Percentiles rank a stretch among this genome's conserved stretches.
Evolutionary conservation across 2,329 filamentous ascomycete genomes (phyloP).

Genomic region (Hymenotorrendiella dingleyae): DNA sequence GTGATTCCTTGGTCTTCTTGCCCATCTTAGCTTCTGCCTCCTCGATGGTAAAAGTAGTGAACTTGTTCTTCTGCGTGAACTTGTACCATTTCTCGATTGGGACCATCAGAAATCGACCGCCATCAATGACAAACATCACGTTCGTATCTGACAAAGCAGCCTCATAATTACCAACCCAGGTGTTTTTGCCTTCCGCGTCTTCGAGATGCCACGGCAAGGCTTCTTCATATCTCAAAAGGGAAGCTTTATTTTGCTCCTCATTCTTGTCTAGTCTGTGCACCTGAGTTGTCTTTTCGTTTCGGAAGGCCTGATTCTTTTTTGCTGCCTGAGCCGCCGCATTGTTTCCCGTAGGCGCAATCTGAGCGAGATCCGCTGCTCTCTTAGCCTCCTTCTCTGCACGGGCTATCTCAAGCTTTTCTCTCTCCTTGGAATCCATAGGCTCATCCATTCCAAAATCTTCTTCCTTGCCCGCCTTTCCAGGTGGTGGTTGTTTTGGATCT

Average conservation of each 20-base stretch:
- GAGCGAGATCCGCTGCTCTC: slow-evolving; percentile 78
- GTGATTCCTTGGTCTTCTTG: slow-evolving; percentile 67
- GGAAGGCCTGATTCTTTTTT: slow-evolving; percentile 52
- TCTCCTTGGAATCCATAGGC: slow-evolving; percentile 50
- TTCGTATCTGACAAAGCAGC: slow-evolving; percentile 81
- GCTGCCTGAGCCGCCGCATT: slow-evolving; percentile 34
- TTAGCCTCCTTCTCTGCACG: slow-evolving; percentile 80
- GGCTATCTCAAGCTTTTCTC: slow-evolving; percentile 59
- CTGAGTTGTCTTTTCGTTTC: slow-evolving; percentile 79
- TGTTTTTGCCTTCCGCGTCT: slow-evolving; percentile 91
- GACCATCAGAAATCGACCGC: slow-evolving; percentile 71
- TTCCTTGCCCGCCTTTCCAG: slow-evolving; percentile 58
- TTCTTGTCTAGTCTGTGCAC: slow-evolving; percentile 74
- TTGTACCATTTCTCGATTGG: slow-evolving; percentile 96
- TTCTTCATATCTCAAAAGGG: slow-evolving; percentile 81
- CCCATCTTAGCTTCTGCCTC: slow-evolving; percentile 80
- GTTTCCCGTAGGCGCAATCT: slow-evolving; percentile 80
- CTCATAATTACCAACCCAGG: slow-evolving; percentile 89
- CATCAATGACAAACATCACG: slow-evolving; percentile 69
- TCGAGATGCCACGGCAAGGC: slow-evolving; percentile 95
- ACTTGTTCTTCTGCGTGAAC: slow-evolving; percentile 74
- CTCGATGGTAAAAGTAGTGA: slow-evolving; percentile 72
- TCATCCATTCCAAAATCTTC: slow-evolving; percentile 39
- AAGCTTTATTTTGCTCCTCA: slow-evolving; percentile 63
- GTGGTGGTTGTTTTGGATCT: slow-evolving; percentile 67